Evolutionary conservation across 352 stramenopile species (phyloP), one percentile per base, ranked within the genome.

Genomic region (Sclerospora graminicola): DNA sequence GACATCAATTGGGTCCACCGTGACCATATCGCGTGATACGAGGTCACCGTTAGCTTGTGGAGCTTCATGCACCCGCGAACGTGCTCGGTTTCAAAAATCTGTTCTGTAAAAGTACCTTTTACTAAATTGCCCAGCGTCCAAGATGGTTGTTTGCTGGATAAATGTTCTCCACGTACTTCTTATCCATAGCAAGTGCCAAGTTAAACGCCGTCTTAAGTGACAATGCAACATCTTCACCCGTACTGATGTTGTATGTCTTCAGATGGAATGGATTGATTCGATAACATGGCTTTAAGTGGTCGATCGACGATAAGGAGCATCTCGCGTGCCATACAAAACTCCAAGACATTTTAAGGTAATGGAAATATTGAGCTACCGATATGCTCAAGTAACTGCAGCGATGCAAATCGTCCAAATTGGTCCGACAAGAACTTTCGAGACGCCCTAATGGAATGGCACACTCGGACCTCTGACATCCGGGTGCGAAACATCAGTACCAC

Each of bases 171-270:
- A 71, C 63, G 55, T 87, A 92, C 57, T 87, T 87, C 56, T 78
- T 71, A 52, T 92, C 80, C 18, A 92, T 62, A 15, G 73, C 82
- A 38, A 92, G 76, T 5, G 69, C 72, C 15, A 92, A 55, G 45
- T 85, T 85, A 51, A 92, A 92, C 8, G 77, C 70, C n/a, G 75
- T 74, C 57, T 88, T 84, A 13, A 92, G 61, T 29, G 79, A 51
- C 52, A 75, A 28, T 16, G 77, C 80, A 15, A 92, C 46, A 23
- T 92, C 80, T 16, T 84, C 75, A 10, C 77, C 80, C 14, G 46
- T 43, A 24, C 74, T 35, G 4, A 46, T 43, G 6, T 32, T 28
- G 43, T 78, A 70, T 20, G 58, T 81, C 35, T 66, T 69, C 5
- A 88, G 37, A 33, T 54, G 41, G 37, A 89, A 65, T 7, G 76